Evolutionary conservation across 2,329 filamentous ascomycete genomes (phyloP), one percentile per base, ranked within the genome.

Genomic region (Ophiocordyceps robertsii): DNA sequence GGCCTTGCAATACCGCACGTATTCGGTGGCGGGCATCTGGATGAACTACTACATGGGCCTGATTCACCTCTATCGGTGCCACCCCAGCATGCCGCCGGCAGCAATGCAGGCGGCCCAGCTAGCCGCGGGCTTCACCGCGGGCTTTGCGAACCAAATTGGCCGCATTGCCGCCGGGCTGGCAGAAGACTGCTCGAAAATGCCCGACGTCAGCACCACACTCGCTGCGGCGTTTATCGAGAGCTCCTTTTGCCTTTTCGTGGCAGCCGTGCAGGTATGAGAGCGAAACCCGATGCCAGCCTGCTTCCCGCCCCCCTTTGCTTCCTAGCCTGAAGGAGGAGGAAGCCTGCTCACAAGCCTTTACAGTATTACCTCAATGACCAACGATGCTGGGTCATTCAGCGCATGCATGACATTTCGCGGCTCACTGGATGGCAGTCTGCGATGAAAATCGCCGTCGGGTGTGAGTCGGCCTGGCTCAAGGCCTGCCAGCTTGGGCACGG

Each of bases 361-460:
- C 21, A 42, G 24, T 45, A 46, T 57, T 77, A 77, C 52, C 76
- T 85, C 45, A 59, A 77, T 5, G 66, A 63, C 1, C 88, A 96
- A 54, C 78, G 92, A 1, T 72, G 75, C 44, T 94, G 87, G 84
- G 75, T 82, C 0, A 72, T 95, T 48, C 70, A 73, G 30, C 77
- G 83, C 27, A 70, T 95, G 43, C 73, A 79, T 51, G 80, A 87
- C 51, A 80, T 94, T 33, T 77, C 83, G 3, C 76, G 80, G 2
- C 69, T 92, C 8, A 95, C 87, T 0, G 92, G 92, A 1, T 95
- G 87, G 84, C 82, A 87, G 53, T 87, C 83, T 1, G 84, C 87
- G 2, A 74, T 77, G 30, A 77, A 88, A 35, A 90, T 95, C 48
- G 86, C 86, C 0, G 71, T 76, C 39, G 88, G 87, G 1, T 94